A percentile compares a stretch with the other conserved stretches of the same genome.
Conservation (phyloP, 2,329 filamentous ascomycete species). For the Claviceps sp. region DNA sequence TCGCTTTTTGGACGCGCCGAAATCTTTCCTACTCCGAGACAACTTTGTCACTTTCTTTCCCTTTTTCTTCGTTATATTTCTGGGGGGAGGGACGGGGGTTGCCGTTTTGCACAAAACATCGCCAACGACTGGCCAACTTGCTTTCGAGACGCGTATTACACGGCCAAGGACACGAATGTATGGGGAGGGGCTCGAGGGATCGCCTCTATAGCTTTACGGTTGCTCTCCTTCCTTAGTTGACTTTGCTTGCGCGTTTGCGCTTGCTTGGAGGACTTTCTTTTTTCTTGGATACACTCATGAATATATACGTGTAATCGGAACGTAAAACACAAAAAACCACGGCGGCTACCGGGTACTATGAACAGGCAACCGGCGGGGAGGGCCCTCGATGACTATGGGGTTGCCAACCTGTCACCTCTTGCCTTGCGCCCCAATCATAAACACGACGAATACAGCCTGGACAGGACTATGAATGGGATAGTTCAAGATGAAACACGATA, state of each 20-base stretch:
- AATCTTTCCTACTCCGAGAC: background rate
- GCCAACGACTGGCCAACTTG: background rate
- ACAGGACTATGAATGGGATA: conserved; percentile 19
- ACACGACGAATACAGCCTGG: conserved; percentile 45
- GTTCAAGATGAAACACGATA: conserved; percentile 33
- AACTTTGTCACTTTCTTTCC: background rate
- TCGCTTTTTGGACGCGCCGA: background rate
- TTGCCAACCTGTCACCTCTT: conserved; percentile 18
- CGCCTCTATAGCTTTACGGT: background rate
- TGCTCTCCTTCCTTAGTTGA: background rate
- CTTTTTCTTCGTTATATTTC: background rate
- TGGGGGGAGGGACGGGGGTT: background rate
- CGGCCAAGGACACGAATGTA: background rate
- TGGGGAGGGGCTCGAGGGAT: conserved; percentile 4
- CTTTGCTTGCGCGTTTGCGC: background rate
- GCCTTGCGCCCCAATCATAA: conserved; percentile 29
- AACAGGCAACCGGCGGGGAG: conserved; percentile 24
- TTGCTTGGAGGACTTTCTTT: background rate
- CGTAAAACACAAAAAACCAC: conserved; percentile 1
- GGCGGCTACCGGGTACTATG: conserved; percentile 16
- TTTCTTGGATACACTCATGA: conserved; percentile 13
- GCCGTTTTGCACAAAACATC: background rate
- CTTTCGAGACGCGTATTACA: background rate
- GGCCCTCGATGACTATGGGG: conserved; percentile 23
- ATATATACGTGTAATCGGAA: conserved; percentile 7